Conservation (phyloP, 805 yeast genomes). For the Candida ficus region DNA sequence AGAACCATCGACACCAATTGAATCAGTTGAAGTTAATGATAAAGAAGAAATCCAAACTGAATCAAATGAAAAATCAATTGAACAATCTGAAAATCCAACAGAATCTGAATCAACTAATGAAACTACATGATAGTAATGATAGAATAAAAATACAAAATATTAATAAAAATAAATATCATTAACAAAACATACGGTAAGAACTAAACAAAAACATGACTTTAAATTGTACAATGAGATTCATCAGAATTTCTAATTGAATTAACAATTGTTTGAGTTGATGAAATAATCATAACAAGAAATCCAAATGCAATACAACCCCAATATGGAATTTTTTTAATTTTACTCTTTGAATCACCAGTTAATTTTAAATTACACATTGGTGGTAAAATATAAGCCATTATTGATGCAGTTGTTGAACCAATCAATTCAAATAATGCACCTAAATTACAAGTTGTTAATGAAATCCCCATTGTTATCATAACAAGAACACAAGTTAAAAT, state of each 20-base stretch:
- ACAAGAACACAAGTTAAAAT: slow-evolving; percentile 62
- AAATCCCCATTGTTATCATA: slow-evolving; percentile 63
- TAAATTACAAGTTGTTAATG: slow-evolving; percentile 78
- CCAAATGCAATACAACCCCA: slow-evolving; percentile 68
- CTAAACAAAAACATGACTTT: too few relatives aligned
- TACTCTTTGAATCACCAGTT: slow-evolving; percentile 39
- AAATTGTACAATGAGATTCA: slow-evolving; percentile 18
- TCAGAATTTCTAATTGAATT: slow-evolving; percentile 22
- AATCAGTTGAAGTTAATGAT: slow-evolving; percentile 2
- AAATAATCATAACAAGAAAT: slow-evolving; percentile 65
- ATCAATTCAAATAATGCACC: slow-evolving; percentile 87
- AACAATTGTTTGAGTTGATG: slow-evolving; percentile 69
- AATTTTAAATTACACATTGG: slow-evolving; percentile 76
- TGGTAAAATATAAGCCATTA: slow-evolving; percentile 89
- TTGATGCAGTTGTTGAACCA: slow-evolving; percentile 90
- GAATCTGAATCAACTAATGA: too few relatives aligned
- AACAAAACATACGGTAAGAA: too few relatives aligned
- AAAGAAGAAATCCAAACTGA: background rate
- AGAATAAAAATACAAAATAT: too few relatives aligned
- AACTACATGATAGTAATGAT: too few relatives aligned
- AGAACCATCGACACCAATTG: too few relatives aligned
- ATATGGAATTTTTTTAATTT: slow-evolving; percentile 47
- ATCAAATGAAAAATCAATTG: background rate
- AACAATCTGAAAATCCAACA: background rate
- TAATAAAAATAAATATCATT: background rate